These are phyloP conservation scores for Endotrypanum monterogeii DNA, from an alignment of 208 protist genomes.

Conservation along the genomic window DNA sequence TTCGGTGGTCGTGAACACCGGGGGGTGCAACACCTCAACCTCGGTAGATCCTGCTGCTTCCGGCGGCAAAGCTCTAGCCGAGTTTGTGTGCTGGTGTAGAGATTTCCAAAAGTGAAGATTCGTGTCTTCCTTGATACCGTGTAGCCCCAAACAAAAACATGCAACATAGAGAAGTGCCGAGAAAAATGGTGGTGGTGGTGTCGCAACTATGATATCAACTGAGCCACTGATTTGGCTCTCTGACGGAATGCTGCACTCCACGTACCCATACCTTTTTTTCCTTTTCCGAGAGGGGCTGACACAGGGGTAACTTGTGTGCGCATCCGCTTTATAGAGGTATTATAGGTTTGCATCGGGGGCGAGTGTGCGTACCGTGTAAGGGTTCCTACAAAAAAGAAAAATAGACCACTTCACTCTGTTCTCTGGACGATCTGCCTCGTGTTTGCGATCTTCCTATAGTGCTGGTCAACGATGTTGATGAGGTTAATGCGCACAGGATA, in stretches of 20 bases:
- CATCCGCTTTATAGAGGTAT: no score
- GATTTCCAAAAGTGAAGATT: not conserved
- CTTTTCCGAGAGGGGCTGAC: no score
- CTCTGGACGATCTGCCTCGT: conserved; percentile 8
- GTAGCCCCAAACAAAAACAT: not conserved
- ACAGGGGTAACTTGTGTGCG: no score
- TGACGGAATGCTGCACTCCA: conserved; percentile 7
- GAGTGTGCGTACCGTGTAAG: conserved; percentile 15
- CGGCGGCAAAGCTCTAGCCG: not conserved
- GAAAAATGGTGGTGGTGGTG: conserved; percentile 16
- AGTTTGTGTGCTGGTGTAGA: not conserved
- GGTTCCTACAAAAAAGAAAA: not conserved
- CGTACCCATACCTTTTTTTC: conserved; percentile 14
- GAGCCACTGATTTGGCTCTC: not conserved
- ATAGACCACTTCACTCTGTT: not conserved
- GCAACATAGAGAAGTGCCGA: conserved; percentile 11
- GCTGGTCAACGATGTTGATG: not conserved
- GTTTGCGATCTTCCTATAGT: conserved; percentile 4
- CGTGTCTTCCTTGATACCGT: no score
- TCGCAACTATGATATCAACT: not conserved
- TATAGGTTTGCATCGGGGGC: conserved; percentile 16
- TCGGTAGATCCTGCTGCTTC: no score
- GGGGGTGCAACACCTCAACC: not conserved
- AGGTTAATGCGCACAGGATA: conserved; percentile 6
- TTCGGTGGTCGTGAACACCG: not conserved